These are phyloP conservation scores for Racocetra persica DNA, from an alignment of 371 early-diverging fungal species.

Conservation along the genomic window DNA sequence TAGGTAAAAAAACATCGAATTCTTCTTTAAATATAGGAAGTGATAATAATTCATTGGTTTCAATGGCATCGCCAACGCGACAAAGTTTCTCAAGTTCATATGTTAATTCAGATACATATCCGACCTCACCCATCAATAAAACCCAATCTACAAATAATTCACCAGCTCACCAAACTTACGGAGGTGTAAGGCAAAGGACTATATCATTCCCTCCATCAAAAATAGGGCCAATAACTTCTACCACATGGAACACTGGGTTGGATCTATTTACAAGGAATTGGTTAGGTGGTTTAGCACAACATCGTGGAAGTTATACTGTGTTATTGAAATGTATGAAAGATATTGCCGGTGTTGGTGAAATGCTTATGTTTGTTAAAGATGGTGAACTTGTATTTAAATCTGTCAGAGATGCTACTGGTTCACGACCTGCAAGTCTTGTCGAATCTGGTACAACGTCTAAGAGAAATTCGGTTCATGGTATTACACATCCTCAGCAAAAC, in stretches of 20 bases:
- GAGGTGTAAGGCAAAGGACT: conserved; percentile 47
- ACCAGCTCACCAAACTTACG: background rate
- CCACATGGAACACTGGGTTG: conserved; percentile 46
- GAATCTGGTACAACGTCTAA: conserved; percentile 29
- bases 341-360: conserved; percentile 49
- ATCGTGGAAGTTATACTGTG: conserved; percentile 36
- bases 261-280: conserved; percentile 48
- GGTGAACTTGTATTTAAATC: conserved; percentile 50
- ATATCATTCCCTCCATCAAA: conserved; percentile 52
- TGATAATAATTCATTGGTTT: conserved; percentile 29
- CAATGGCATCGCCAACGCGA: conserved; percentile 22
- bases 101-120: conserved; percentile 37
- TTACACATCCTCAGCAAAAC: conserved; percentile 16
- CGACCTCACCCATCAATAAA: conserved; percentile 43
- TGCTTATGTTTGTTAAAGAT: conserved; percentile 45
- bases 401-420: conserved; percentile 42
- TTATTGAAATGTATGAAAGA: conserved; percentile 47
- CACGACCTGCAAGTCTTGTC: conserved; percentile 37
- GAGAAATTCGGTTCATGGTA: conserved; percentile 29
- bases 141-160: background rate
- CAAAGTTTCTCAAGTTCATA: background rate
- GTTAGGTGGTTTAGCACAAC: conserved; percentile 37
- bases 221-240: conserved; percentile 39
- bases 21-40: conserved; percentile 47
- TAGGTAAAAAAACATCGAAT: conserved; percentile 47